Base-by-base conservation (phyloP, 2,329 filamentous ascomycete species). In the Penicillium sp. region DNA sequence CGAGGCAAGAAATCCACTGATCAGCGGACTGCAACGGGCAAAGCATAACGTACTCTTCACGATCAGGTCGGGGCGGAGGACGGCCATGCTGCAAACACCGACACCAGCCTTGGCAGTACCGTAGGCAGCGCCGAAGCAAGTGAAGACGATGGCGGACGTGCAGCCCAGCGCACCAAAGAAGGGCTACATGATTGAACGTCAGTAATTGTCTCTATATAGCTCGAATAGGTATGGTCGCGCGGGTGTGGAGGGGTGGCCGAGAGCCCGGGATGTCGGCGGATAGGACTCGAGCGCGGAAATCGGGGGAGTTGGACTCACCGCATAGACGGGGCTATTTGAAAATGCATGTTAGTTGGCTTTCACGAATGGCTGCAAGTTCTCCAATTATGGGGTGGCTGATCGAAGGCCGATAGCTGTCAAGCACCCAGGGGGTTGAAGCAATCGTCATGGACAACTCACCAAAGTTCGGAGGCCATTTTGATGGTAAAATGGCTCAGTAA, bases 71-170 rank as follows among this genome's bases (percentile, higher is more conserved):
- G 93, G 93, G 72, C 93, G 81, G 59, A 98, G 82, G 62, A 97
- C 91, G 86, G 90, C 91, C 86, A 97, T 96, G 59, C 90, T 87
- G 57, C 88, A 88, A 67, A 98, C 95, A 80, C 93, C 93, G 60
- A 97, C 93, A 77, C 93, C 93, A 65, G 93, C 94, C 82, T 98
- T 98, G 68, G 93, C 93, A 59, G 93, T 98, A 73, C 93, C 93
- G 75, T 97, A 98, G 58, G 93, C 89, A 65, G 93, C 93, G 69
- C 93, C 89, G 60, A 95, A 84, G 74, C 88, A 94, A 69, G 89
- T 94, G 79, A 95, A 95, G 66, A 95, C 87, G 66, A 95, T 95
- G 72, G 89, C 88, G 56, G 82, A 86, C 62, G 84, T 93, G 81
- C 90, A 96, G 71, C 90, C 90, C 86, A 96, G 93, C 70, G 88